Conservation (phyloP, 129 eudicot species). For the Gnaphalium uliginosum region DNA sequence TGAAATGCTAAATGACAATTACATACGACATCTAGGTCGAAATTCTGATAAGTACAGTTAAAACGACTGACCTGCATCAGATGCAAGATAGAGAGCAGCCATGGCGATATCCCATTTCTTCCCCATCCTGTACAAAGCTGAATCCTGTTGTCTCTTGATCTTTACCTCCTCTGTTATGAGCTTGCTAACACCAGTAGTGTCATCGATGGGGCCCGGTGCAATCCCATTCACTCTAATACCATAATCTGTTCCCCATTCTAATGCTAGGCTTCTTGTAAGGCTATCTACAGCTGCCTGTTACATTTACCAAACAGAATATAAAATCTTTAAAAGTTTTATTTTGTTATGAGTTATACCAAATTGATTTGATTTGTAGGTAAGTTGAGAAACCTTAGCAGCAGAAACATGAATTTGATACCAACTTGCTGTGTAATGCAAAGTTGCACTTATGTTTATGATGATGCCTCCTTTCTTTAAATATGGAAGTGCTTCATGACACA, state of each 20-base stretch:
- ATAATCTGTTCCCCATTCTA: slow-evolving; percentile 65
- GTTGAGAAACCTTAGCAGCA: slow-evolving; percentile 53
- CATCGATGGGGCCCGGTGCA: slow-evolving; percentile 53
- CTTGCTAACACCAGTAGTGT: slow-evolving; percentile 49
- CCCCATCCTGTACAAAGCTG: slow-evolving; percentile 47
- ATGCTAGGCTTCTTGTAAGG: slow-evolving; percentile 53
- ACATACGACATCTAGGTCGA: background rate
- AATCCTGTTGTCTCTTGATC: slow-evolving; percentile 26
- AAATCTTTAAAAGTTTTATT: background rate
- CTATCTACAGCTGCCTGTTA: slow-evolving; percentile 61
- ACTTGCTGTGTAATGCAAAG: slow-evolving; percentile 57
- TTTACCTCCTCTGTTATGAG: slow-evolving; percentile 38
- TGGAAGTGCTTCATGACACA: slow-evolving; percentile 55
- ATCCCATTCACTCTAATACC: slow-evolving; percentile 58
- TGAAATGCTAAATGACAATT: background rate
- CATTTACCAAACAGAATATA: background rate
- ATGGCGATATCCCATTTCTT: slow-evolving; percentile 65
- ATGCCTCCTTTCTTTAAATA: slow-evolving; percentile 50
- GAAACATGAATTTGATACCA: slow-evolving; percentile 67
- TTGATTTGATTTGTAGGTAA: background rate
- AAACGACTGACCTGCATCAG: slow-evolving; percentile 49
- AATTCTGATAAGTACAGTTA: background rate
- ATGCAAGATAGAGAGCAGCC: slow-evolving; percentile 61
- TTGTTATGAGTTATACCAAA: no score
- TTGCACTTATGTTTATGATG: slow-evolving; percentile 60